Conservation (phyloP, 2,329 filamentous ascomycete species). For the Plenodomus biglobosus region DNA sequence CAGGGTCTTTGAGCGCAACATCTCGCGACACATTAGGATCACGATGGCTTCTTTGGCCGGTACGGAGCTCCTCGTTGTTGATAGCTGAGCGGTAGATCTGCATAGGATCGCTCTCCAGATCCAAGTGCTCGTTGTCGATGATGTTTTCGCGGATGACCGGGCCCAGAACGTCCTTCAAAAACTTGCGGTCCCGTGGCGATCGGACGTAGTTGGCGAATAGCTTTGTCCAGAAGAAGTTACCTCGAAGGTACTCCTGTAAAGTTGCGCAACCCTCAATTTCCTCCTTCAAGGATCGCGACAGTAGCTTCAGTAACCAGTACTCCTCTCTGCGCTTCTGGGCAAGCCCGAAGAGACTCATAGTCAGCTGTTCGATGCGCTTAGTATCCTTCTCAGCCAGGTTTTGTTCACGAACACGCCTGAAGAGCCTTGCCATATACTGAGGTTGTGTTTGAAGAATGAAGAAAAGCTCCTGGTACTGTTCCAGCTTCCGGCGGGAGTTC, state of each 20-base stretch:
- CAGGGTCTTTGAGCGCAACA: constrained; percentile 90
- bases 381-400: constrained; percentile 87
- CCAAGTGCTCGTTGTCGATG: constrained; percentile 84
- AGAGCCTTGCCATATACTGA: constrained; percentile 87
- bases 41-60: constrained; percentile 78
- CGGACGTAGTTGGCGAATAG: constrained; percentile 84
- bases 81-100: constrained; percentile 95
- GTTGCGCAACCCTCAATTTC: constrained; percentile 74
- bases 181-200: constrained; percentile 89
- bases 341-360: constrained; percentile 96
- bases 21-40: constrained; percentile 85
- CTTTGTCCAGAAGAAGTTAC: constrained; percentile 91
- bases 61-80: constrained; percentile 95
- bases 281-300: constrained; percentile 79
- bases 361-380: constrained; percentile 87
- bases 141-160: constrained; percentile 88
- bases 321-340: constrained; percentile 96
- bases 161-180: constrained; percentile 81
- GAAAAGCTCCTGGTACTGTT: constrained; percentile 96
- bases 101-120: constrained; percentile 94
- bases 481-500: constrained; percentile 89
- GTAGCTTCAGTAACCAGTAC: constrained; percentile 90
- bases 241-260: constrained; percentile 82
- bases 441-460: constrained; percentile 96
- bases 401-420: constrained; percentile 79